Base-by-base conservation (phyloP, 2,329 filamentous ascomycete species). In the Pestalotiopsis sp. region DNA sequence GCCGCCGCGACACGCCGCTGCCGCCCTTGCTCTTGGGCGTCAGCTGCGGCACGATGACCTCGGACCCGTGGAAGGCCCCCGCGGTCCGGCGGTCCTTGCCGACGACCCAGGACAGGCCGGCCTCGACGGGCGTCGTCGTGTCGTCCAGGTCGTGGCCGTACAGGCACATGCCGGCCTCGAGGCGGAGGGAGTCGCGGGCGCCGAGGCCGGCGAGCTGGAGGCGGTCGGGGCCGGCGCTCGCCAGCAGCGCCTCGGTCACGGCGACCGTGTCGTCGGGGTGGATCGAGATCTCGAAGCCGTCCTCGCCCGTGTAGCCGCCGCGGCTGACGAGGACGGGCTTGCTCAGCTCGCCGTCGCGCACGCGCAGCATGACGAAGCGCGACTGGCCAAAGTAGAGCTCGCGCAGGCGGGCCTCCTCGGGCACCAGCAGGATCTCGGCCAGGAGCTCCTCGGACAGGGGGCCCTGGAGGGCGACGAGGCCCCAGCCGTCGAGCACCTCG, bases 111-210 rank as follows among this genome's bases (percentile, higher is more conserved):
- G 80, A 77, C 39, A 90, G 84, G 14, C 80, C 84, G 39, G 81
- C 88, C 80, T 90, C 88, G 71, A 87, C 86, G 17, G 87, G 87
- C 17, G 87, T 89, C 20, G 86, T 89, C n/a, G 81, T 80, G 78
- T 97, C 95, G 79, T 97, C 91, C 49, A 99, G 88, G 80, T 99
- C 96, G 82, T 98, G 94, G n/a, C 96, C 96, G 82, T 99, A 99
- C n/a, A 99, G 87, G 81, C 96, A 99, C 95, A 99, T 97, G 70
- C 96, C 96, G 0, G 96, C 96, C 83, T 99, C 96, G 38, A 99
- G 90, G 61, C 96, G 91, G 69, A 99, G 89, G 70, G 92, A 97
- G 81, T 99, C 96, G 72, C 96, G 90, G 2, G 96, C 94, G 11
- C 95, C 96, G 0, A 99, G 88, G 3, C 96, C 96, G 1, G 95